Percentiles rank a stretch among this genome's conserved stretches.
Conservation (phyloP, 768 basidiomycete genomes). For the Infundibulicybe gibba region DNA sequence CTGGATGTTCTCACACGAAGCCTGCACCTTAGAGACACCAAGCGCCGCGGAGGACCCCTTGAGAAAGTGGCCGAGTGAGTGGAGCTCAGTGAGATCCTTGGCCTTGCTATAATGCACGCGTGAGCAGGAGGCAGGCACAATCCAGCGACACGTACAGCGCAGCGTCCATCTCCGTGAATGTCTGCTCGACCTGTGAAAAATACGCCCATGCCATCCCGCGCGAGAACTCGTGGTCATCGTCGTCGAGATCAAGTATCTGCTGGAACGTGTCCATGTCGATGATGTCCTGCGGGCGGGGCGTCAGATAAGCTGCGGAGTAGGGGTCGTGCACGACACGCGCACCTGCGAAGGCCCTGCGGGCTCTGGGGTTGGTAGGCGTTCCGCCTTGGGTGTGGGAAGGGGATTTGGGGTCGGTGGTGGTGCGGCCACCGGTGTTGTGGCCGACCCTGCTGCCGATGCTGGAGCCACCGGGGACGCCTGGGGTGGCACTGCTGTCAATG, state of each 20-base stretch:
- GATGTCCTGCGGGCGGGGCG: constrained; percentile 2
- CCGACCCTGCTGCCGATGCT: too few relatives aligned
- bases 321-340: not conserved
- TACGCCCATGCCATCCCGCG: constrained; percentile 75
- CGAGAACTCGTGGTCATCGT: constrained; percentile 80
- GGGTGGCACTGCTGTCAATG: not conserved
- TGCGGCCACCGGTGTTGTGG: not conserved
- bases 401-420: constrained; percentile 9
- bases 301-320: constrained; percentile 1
- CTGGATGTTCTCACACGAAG: constrained; percentile 88
- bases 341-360: not conserved
- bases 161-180: constrained; percentile 75
- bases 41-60: constrained; percentile 97
- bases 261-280: constrained; percentile 80
- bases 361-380: not conserved
- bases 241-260: constrained; percentile 92
- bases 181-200: constrained; percentile 73
- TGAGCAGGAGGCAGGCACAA: constrained; percentile 2
- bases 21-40: constrained; percentile 78
- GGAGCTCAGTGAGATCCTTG: constrained; percentile 64
- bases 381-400: not conserved
- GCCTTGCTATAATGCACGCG: constrained; percentile 32
- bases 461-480: too few relatives aligned
- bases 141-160: constrained; percentile 59
- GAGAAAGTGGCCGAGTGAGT: constrained; percentile 85